These are phyloP conservation scores for Mycena polygramma DNA, from an alignment of 768 basidiomycete species.

Conservation along the genomic window DNA sequence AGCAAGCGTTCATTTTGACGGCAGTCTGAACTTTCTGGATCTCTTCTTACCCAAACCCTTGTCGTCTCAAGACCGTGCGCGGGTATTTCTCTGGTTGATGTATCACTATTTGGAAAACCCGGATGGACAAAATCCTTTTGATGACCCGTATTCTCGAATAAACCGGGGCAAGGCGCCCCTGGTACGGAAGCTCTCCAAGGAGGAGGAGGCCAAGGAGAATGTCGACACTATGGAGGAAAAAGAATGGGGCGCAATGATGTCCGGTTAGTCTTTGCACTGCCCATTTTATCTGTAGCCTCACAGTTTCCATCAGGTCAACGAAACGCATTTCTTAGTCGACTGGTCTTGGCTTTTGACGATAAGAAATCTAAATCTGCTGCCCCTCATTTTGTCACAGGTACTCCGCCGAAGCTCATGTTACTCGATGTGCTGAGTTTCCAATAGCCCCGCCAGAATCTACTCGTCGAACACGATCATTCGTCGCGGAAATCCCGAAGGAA, in stretches of 20 bases:
- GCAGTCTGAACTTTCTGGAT: slow-evolving; percentile 82
- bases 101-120: slow-evolving; percentile 85
- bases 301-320: slow-evolving; percentile 54
- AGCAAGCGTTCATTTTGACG: slow-evolving; percentile 79
- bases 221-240: slow-evolving; percentile 84
- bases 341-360: slow-evolving; percentile 68
- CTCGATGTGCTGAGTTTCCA: background rate
- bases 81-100: slow-evolving; percentile 86
- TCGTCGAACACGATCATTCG: slow-evolving; percentile 48
- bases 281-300: background rate
- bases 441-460: slow-evolving; percentile 46
- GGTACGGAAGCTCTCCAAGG: slow-evolving; percentile 66
- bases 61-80: slow-evolving; percentile 79
- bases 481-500: slow-evolving; percentile 53
- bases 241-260: slow-evolving; percentile 84
- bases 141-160: slow-evolving; percentile 70
- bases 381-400: slow-evolving; percentile 64
- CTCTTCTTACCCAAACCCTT: slow-evolving; percentile 85
- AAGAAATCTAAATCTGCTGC: slow-evolving; percentile 59
- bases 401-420: slow-evolving; percentile 39
- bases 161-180: slow-evolving; percentile 75
- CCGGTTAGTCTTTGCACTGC: slow-evolving; percentile 45
- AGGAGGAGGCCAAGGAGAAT: slow-evolving; percentile 76
- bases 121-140: slow-evolving; percentile 78
- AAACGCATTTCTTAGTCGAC: slow-evolving; percentile 77